Conservation (phyloP, 306 rosid species). For the Quercus agrifolia region DNA sequence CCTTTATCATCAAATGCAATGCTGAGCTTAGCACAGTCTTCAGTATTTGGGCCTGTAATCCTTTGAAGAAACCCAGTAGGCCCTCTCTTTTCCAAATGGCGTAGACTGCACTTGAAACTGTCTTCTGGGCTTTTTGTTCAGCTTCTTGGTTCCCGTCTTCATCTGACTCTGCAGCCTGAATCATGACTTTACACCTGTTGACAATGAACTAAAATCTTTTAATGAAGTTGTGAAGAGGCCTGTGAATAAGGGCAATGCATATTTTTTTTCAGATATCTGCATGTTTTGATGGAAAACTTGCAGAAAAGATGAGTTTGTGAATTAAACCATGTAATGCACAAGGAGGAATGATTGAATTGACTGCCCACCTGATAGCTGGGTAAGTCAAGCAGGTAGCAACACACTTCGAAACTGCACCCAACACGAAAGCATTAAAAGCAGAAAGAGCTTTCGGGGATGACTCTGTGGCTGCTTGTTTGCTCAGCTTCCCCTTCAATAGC, state of each 20-base stretch:
- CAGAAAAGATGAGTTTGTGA: background rate
- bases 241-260: slow-evolving; percentile 6
- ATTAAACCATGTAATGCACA: background rate
- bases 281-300: background rate
- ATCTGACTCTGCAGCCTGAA: slow-evolving; percentile 78
- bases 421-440: slow-evolving; percentile 71
- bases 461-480: slow-evolving; percentile 39
- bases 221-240: background rate
- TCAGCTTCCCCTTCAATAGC: slow-evolving; percentile 42
- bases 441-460: slow-evolving; percentile 81
- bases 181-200: slow-evolving; percentile 82
- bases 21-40: slow-evolving; percentile 95
- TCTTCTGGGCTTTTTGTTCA: slow-evolving; percentile 50
- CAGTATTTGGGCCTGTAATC: slow-evolving; percentile 82
- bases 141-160: slow-evolving; percentile 41
- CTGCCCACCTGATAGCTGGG: slow-evolving; percentile 92
- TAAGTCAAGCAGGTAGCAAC: slow-evolving; percentile 87
- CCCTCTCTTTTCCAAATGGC: slow-evolving; percentile 87
- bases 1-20: slow-evolving; percentile 86
- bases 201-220: slow-evolving; percentile 4
- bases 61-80: slow-evolving; percentile 79
- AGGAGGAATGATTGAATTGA: slow-evolving; percentile 16
- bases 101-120: slow-evolving; percentile 61
- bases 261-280: background rate
- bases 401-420: slow-evolving; percentile 93